phyloP scores from a whole-genome alignment of 352 stramenopile genomes.

The Pythium vanterpoolii region DNA sequence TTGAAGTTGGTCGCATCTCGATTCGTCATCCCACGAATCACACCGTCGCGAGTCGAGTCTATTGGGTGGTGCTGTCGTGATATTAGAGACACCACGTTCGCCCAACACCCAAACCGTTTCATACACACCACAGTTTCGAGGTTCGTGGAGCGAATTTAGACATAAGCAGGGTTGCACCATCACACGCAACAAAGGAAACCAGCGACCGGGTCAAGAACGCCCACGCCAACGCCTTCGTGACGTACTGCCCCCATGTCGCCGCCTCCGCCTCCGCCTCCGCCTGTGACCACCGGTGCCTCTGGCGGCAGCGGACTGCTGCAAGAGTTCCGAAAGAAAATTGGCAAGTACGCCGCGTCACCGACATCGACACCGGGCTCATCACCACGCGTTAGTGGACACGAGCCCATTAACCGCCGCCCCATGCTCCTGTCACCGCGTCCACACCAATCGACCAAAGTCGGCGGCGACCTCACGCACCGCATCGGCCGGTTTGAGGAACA shows the following conservation, averaged over 20 bases:
- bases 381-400: conserved; percentile 2
- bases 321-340: conserved; percentile 61
- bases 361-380: background rate
- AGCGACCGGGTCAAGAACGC: no score
- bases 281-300: background rate
- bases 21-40: background rate
- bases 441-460: conserved; percentile 1
- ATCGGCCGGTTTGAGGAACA: conserved; percentile 56
- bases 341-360: conserved; percentile 29
- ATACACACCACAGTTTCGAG: no score
- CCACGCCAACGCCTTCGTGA: background rate
- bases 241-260: background rate
- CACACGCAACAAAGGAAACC: background rate
- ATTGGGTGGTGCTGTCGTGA: no score
- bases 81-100: no score
- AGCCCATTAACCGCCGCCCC: background rate
- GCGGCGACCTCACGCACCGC: conserved; percentile 19
- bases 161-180: no score
- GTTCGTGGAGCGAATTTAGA: background rate
- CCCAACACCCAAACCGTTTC: no score
- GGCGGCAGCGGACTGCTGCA: conserved; percentile 37
- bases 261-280: conserved; percentile 1
- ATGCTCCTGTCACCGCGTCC: conserved; percentile 5
- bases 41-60: background rate
- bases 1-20: conserved; percentile 31